These are phyloP conservation scores for Aspergillus haitiensis DNA, from an alignment of 495 filamentous ascomycete genomes.

Conservation along the genomic window DNA sequence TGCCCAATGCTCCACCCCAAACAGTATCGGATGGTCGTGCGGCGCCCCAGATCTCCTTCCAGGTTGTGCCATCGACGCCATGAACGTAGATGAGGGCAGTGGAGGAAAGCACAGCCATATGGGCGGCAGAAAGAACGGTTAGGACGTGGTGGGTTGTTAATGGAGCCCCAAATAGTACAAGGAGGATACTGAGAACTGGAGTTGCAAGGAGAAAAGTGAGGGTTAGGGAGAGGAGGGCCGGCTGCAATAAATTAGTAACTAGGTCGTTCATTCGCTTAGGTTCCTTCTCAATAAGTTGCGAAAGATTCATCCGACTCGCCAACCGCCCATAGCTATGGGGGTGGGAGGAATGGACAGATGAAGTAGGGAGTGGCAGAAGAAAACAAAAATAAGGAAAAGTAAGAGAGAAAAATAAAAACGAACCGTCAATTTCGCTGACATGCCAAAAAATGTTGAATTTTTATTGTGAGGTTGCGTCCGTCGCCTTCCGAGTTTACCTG, in stretches of 20 bases:
- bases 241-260: constrained; percentile 43
- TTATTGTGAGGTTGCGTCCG: constrained; percentile 29
- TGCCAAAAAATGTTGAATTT: background rate
- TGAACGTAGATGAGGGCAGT: constrained; percentile 79
- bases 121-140: constrained; percentile 75
- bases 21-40: constrained; percentile 42
- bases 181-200: constrained; percentile 59
- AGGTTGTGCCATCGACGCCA: constrained; percentile 71
- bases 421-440: constrained; percentile 17
- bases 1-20: constrained; percentile 46
- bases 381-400: background rate
- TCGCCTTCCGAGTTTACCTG: constrained; percentile 29
- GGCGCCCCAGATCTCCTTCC: constrained; percentile 68
- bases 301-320: too few relatives aligned
- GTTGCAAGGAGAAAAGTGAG: constrained; percentile 65
- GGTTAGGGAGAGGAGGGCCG: constrained; percentile 58
- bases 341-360: too few relatives aligned
- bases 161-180: constrained; percentile 90
- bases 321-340: too few relatives aligned
- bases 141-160: constrained; percentile 77
- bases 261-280: background rate
- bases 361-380: too few relatives aligned
- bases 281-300: background rate
- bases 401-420: background rate
- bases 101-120: constrained; percentile 73